Base-by-base conservation (phyloP, 176 grass and related monocot genomes). In the Alloteropsis semialata region DNA sequence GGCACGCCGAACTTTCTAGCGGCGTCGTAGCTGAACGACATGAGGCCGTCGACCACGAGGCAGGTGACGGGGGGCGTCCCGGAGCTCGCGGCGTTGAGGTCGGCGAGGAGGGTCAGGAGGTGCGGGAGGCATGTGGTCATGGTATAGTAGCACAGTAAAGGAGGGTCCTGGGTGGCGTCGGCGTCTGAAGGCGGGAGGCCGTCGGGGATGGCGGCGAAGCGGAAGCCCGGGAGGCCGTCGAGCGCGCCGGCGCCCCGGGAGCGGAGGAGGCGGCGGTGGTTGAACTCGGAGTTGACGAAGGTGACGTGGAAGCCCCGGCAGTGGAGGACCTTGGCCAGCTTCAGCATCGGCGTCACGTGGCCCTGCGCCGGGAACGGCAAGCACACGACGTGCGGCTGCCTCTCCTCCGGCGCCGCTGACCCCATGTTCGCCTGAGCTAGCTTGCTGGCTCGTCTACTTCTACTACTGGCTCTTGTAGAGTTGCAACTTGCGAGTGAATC, bases 291-390 rank as follows among this genome's bases (percentile, higher is more conserved):
- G 48, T 18, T 36, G 34, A 36, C 34, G 78, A 90, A 90, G 45
- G 79, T 94, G 73, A 97, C 46, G 73, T 85, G 84, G 87, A 97
- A 93, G 50, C 91, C 94, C n/a, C 72, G 39, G 34, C 59, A 36
- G 68, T 92, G 87, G 50, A 92, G 90, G 10, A 92, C n/a, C 65
- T 87, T 91, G 38, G 84, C 75, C 0, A 91, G 80, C 58, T 91
- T 58, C 1, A 91, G 59, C 80, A 92, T 89, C 48, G 90, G 79
- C 22, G 75, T 92, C 17, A 92, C 63, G 33, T 92, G 87, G 73
- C 90, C 87, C 75, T 92, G 90, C 16, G 74, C 79, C 56, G 90
- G 60, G 30, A 12, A 34, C 30, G 60, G 60, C 60, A 60, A 5
- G 57, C 57, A 60, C 6, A 60, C 29, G 28, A 16, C 60, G 60